Base-by-base conservation (phyloP, 2,329 filamentous ascomycete species). In the Verticillium zaregamsianum region DNA sequence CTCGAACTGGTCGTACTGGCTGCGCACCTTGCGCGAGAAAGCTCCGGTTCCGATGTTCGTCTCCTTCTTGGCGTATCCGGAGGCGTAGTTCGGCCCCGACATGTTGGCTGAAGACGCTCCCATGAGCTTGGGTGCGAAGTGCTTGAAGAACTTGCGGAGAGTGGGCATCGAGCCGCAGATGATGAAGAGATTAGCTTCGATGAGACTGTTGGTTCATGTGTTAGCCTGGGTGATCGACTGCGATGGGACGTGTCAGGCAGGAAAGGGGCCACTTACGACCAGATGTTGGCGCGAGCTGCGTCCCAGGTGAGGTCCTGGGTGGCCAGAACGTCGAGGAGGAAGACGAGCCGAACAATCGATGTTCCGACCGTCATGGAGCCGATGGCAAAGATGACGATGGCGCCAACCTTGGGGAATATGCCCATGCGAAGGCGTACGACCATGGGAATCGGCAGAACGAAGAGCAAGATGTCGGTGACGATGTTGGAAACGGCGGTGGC, bases 401-500 rank as follows among this genome's bases (percentile, higher is more conserved):
- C 67, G 1, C 74, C 79, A n/a, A 81, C 62, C 66, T 82, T 84
- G 61, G 83, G 80, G 56, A 74, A 76, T 28, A 66, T 65, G 0
- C 79, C 78, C 58, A 84, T 76, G 55, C 79, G 76, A 1, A 84
- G 69, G 9, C 70, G 71, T 35, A 78, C 68, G 1, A 84, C 71
- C 57, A 80, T 79, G 0, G 76, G 77, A 35, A 83, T 74, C 0
- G 82, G 82, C 2, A 84, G 65, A 1, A 75, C 64, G 57, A 81
- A 80, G 17, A 82, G 74, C 6, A 82, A 64, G 9, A 84, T 55
- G 65, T 84, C 80, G 14, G 79, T 81, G n/a, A 77, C 57, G 56
- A 83, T 79, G 61, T 82, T 82, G 15, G 79, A 70, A 2, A 75
- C 76, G 0, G 80, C 79, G 14, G 81, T 82, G 39, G 77, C 73